Evolutionary conservation across 2,329 filamentous ascomycete species (phyloP), one percentile per base, ranked within the genome.

Genomic region (Hymenoscyphus repandus): DNA sequence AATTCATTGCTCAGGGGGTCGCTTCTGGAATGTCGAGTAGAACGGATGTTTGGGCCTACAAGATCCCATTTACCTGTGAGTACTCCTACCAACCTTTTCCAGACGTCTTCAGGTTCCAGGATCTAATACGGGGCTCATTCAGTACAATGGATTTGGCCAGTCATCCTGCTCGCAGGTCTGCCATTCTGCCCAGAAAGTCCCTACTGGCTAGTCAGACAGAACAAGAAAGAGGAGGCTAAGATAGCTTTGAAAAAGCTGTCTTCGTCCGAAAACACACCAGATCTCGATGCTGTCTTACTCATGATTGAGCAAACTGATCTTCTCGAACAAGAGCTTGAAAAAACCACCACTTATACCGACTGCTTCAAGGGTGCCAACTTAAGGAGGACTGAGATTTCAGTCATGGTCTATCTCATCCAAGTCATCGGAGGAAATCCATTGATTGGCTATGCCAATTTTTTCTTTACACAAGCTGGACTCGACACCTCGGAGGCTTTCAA

Each of bases 251-350:
- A 15, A 57, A 64, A 43, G 57, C 56, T 60, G 5, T 78, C 81
- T 47, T 80, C 79, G 50, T 52, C 54, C 54, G 64, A 53, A 42
- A 41, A 46, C 46, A 48, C 20, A 50, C 49, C 72, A 49, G 68
- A 71, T 32, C 62, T 67, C 6, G 68, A 76, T 13, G 67, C 74
- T 58, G 69, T 70, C 3, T 59, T 81, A 9, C 72, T 76, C 2
- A 72, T 76, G 55, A 81, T 83, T 54, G 65, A 73, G 15, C 72
- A 80, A 58, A 82, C 78, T 0, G 74, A 82, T 56, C 67, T 73
- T 41, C 66, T 79, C 1, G 79, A 82, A 59, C 67, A 72, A 48
- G 71, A 76, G 44, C 55, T 66, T 0, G 66, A 66, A 9, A 64
- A 58, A 0, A 74, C 74, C 3, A 70, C 72, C 0, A 67, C 59